phyloP scores from a whole-genome alignment of 805 yeast species.

The Cyberlindnera subsufficiens region DNA sequence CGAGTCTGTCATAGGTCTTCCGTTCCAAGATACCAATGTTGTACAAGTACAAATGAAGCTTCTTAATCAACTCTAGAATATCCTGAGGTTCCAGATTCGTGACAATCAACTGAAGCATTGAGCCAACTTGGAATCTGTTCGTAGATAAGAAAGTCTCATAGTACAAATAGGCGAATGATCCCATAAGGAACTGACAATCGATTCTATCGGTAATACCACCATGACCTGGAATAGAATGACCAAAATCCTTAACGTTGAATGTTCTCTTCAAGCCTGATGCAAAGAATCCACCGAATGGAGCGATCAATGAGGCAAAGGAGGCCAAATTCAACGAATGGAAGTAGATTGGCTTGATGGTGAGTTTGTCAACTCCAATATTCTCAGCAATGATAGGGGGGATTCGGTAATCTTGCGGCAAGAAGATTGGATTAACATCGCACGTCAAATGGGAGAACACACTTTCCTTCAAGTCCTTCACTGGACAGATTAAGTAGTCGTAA shows the following conservation, averaged over 20 bases:
- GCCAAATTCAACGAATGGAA: slow-evolving; percentile 84
- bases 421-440: slow-evolving; percentile 89
- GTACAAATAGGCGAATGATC: slow-evolving; percentile 87
- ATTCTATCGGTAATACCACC: slow-evolving; percentile 97
- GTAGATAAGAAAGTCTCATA: slow-evolving; percentile 86
- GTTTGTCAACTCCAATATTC: slow-evolving; percentile 36
- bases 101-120: slow-evolving; percentile 68
- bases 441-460: slow-evolving; percentile 55
- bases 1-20: slow-evolving; percentile 23
- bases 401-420: slow-evolving; percentile 70
- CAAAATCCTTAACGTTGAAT: slow-evolving; percentile 93
- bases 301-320: slow-evolving; percentile 92
- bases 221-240: slow-evolving; percentile 98
- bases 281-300: slow-evolving; percentile 98
- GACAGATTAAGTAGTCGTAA: slow-evolving; percentile 79
- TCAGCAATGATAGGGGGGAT: slow-evolving; percentile 65
- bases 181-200: slow-evolving; percentile 98
- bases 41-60: slow-evolving; percentile 35
- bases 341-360: slow-evolving; percentile 79
- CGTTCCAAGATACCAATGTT: slow-evolving; percentile 36
- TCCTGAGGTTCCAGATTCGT: slow-evolving; percentile 63
- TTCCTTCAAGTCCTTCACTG: slow-evolving; percentile 62
- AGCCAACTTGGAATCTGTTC: slow-evolving; percentile 65
- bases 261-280: slow-evolving; percentile 97
- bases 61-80: slow-evolving; percentile 53